Conservation (phyloP, 225 moss, liverwort and hornwort species). For the Antitrichia curtipendula region DNA sequence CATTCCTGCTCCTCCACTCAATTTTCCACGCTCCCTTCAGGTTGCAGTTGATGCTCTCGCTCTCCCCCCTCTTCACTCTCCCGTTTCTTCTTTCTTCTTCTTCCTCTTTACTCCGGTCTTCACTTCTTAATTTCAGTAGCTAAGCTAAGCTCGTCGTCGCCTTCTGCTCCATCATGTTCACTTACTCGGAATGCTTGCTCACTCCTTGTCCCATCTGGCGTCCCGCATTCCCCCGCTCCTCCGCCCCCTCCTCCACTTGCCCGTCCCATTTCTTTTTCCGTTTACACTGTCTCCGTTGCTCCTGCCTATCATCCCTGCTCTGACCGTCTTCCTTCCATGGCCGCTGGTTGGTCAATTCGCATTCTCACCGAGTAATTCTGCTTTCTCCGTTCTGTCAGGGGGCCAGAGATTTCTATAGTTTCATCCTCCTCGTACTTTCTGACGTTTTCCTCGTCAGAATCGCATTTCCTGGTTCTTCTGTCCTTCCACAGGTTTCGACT, state of each 20-base stretch:
- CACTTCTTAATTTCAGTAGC: background rate
- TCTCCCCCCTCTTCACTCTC: background rate
- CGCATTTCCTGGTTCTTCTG: conserved; percentile 2
- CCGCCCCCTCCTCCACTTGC: background rate
- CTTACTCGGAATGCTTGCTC: background rate
- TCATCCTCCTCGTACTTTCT: background rate
- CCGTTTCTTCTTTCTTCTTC: background rate
- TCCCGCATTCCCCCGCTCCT: background rate
- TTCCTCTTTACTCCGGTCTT: background rate
- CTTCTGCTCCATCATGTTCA: background rate
- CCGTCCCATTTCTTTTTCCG: background rate
- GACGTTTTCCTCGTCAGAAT: conserved; percentile 6
- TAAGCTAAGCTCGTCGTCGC: background rate
- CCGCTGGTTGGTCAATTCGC: background rate
- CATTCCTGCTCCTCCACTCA: background rate
- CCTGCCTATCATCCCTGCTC: background rate
- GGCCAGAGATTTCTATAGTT: conserved; percentile 3
- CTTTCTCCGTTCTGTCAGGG: background rate
- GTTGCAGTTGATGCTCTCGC: background rate
- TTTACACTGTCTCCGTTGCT: background rate
- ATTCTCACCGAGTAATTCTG: background rate
- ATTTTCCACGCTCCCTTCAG: background rate
- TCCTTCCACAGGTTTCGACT: background rate
- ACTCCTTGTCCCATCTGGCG: background rate
- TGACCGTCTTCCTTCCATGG: background rate